Base-by-base conservation (phyloP, 805 yeast species). In the Pichia paraexigua region DNA sequence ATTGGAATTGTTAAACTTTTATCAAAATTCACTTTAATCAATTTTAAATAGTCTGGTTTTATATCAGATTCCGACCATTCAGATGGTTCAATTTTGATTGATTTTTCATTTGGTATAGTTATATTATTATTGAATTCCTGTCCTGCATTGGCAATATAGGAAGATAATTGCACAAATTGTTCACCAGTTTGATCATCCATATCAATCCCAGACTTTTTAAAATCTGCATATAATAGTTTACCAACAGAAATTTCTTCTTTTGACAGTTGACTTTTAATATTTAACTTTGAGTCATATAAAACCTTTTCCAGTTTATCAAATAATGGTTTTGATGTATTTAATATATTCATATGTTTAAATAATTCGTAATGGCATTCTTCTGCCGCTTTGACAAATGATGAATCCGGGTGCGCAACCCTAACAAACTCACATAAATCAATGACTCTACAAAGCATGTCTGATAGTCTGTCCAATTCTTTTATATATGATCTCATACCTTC, bases 371-470 rank as follows among this genome's bases (percentile, higher is more conserved):
- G 97, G 39, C 94, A 85, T 43, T 78, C 75, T 62, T 92, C 96
- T 1, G 99, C 96, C 1, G 90, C 91, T 41, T 74, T 74, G 12
- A 85, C 75, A 75, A 87, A 89, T 18, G 71, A 67, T 47, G 71
- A 71, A 56, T 83, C 78, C 1, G 98, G 97, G 63, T 92, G 98
- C 1, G 85, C 82, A 24, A 89, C 90, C 45, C 98, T 72, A 28
- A 94, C 80, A 69, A 92, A 92, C 60, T 91, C 98, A 39, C 96
- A 92, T 47, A 92, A 76, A 67, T 94, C 99, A 41, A 94, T 91
- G 7, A 89, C 97, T 51, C 96, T 79, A 64, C 99, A 94, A 30
- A 94, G 68, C 28, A 85, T 78, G 63, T 94, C 98, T 61, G 96
- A 86, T 41, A 94, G 69, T 57, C 89, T 80, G 63, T 94, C 99